These are phyloP conservation scores for Boletus pseudo-olivaceus DNA, from an alignment of 768 basidiomycete species.

Conservation along the genomic window DNA sequence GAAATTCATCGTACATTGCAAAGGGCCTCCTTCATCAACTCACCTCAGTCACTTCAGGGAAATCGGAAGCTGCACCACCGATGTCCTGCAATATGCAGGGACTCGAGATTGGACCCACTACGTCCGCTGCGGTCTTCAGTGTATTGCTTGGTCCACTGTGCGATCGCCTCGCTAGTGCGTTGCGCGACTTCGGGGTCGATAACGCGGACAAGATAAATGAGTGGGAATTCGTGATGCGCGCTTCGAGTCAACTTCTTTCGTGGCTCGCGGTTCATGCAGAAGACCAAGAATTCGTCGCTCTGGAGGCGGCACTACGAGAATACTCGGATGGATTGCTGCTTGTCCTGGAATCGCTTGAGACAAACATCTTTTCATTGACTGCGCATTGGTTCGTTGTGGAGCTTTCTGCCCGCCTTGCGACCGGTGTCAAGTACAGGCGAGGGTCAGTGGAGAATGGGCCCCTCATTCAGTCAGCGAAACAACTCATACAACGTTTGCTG, in stretches of 20 bases:
- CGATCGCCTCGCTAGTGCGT: constrained; percentile 40
- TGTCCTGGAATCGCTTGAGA: constrained; percentile 36
- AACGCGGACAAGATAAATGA: constrained; percentile 26
- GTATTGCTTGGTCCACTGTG: constrained; percentile 44
- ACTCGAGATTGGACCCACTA: constrained; percentile 42
- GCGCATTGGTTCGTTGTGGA: constrained; percentile 67
- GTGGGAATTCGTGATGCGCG: constrained; percentile 40
- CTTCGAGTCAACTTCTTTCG: constrained; percentile 44
- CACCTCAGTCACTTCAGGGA: constrained; percentile 35
- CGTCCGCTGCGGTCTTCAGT: constrained; percentile 43
- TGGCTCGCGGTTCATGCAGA: constrained; percentile 38
- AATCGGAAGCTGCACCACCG: constrained; percentile 28
- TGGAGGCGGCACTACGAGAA: constrained; percentile 35
- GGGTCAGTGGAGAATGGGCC: constrained; percentile 25
- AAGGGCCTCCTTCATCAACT: constrained; percentile 62
- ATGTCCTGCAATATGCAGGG: constrained; percentile 34
- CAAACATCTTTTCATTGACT: constrained; percentile 37
- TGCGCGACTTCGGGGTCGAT: constrained; percentile 32
- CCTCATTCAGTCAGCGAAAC: constrained; percentile 28
- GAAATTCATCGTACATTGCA: constrained; percentile 49
- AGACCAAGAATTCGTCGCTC: constrained; percentile 29
- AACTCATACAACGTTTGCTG: constrained; percentile 51
- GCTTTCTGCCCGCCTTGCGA: constrained; percentile 40
- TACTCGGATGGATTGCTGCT: constrained; percentile 38
- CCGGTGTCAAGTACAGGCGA: constrained; percentile 24